Evolutionary conservation across 768 basidiomycete species (phyloP).

Genomic region (Hirschioporus abietinus): DNA sequence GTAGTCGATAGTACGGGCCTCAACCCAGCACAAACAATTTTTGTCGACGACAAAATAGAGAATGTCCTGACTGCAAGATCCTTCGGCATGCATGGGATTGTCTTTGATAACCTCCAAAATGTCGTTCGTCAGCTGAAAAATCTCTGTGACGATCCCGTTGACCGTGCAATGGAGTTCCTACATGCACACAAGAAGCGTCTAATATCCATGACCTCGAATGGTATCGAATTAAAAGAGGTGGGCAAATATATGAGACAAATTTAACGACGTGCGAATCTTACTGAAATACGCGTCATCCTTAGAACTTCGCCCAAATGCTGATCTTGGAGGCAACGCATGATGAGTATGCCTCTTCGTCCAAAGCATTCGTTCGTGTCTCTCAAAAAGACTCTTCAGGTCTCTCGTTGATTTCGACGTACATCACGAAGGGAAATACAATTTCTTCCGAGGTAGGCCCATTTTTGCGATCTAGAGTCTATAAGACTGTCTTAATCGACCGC

Average conservation of each 20-base stretch:
- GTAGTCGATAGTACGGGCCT: slow-evolving; percentile 39
- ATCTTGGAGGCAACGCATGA: slow-evolving; percentile 49
- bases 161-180: slow-evolving; percentile 39
- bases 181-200: slow-evolving; percentile 33
- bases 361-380: background rate
- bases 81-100: slow-evolving; percentile 49
- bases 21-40: slow-evolving; percentile 43
- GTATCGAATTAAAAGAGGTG: slow-evolving; percentile 30
- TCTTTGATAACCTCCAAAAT: slow-evolving; percentile 36
- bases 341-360: slow-evolving; percentile 21
- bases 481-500: slow-evolving; percentile 1
- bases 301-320: slow-evolving; percentile 57
- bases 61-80: slow-evolving; percentile 55
- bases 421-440: slow-evolving; percentile 45
- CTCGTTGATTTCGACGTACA: slow-evolving; percentile 14
- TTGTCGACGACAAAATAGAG: slow-evolving; percentile 56
- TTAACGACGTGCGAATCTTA: background rate
- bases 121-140: slow-evolving; percentile 44
- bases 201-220: slow-evolving; percentile 39
- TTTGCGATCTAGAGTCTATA: slow-evolving; percentile 5
- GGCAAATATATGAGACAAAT: background rate
- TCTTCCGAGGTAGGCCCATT: slow-evolving; percentile 38
- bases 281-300: background rate
- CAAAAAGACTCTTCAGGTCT: background rate
- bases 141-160: slow-evolving; percentile 40